Evolutionary conservation across 2,329 filamentous ascomycete species (phyloP), one percentile per base, ranked within the genome.

Genomic region (Fusarium anguioides): DNA sequence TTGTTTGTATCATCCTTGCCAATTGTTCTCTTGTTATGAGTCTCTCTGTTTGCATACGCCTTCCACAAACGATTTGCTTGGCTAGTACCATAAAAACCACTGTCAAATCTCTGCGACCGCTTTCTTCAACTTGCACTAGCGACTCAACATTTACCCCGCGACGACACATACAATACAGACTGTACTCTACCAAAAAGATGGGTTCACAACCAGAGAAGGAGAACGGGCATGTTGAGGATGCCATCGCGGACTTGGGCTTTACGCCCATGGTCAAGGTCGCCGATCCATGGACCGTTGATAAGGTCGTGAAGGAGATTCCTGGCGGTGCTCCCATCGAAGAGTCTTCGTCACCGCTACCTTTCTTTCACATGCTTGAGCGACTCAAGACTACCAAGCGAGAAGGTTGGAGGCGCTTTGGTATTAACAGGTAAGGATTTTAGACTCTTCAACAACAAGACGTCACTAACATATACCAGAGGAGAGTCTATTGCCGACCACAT

Each of bases 401-500:
- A 80, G 96, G 96, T 68, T 99, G 96, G 96, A 88, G 92, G 55
- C 88, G 96, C 35, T 97, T 97, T 76, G 89, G 89, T 36, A 93
- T 99, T 70, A 70, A 81, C 3, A 79, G 83, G 87, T 88, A 75
- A 40, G 42, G 75, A 42, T 3, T 8, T 4, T 6, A 20, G 4
- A 23, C 14, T 1, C 4, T 4, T 2, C 1, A 10, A 7, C 2
- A n/a, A 9, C 21, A 9, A 8, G 31, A 11, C 6, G 5, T 33
- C 36, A 45, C 35, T 64, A 14, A 67, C 44, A 54, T n/a, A 14
- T 24, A 2, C 12, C 65, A 89, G 86, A 58, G 91, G 93, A 77
- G 96, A 99, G 80, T 97, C 93, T 3, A 97, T 99, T 75, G 87
- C 93, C 52, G 96, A 99, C 81, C 96, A 99, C 85, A 99, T 99